A percentile compares a stretch with the other conserved stretches of the same genome.
Evolutionary conservation across 306 rosid genomes (phyloP).

Genomic region (Rosa persica): DNA sequence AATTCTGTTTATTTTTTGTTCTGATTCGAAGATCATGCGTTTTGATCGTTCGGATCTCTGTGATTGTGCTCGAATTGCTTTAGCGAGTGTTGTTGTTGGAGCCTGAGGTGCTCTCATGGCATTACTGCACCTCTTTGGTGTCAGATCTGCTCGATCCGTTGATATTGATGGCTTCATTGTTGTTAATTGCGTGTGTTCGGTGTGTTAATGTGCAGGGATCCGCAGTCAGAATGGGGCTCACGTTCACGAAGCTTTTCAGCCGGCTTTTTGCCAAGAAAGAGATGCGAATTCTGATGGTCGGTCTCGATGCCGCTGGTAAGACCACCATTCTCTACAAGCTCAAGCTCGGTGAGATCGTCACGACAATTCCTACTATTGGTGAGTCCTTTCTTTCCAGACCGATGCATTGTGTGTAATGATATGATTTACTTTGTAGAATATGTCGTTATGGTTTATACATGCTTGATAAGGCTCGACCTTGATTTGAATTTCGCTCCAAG

Average conservation of each 20-base stretch:
- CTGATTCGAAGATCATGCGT: conserved; percentile 30
- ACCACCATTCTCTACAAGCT: conserved; percentile 99
- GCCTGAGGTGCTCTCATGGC: conserved; percentile 15
- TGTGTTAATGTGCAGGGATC: conserved; percentile 45
- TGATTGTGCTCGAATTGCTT: conserved; percentile 1
- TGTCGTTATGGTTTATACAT: not conserved
- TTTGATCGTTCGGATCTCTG: conserved; percentile 40
- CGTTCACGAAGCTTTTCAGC: conserved; percentile 97
- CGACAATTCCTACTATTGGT: conserved; percentile 98
- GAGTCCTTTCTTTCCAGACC: conserved; percentile 32
- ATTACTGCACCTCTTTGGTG: conserved; percentile 20
- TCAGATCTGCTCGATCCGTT: conserved; percentile 44
- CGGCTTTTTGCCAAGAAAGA: conserved; percentile 99
- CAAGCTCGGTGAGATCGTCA: conserved; percentile 99
- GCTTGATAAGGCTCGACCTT: not conserved
- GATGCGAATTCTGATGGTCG: conserved; percentile 99
- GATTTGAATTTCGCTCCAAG: not conserved
- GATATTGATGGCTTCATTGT: not conserved
- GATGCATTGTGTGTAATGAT: not conserved
- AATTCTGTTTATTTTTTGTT: not conserved
- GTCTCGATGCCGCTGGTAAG: conserved; percentile 99
- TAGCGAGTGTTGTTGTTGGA: conserved; percentile 7
- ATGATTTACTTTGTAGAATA: not conserved
- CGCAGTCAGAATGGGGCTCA: conserved; percentile 76
- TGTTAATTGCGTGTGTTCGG: not conserved